Evolutionary conservation across 2,329 filamentous ascomycete genomes (phyloP), one percentile per base, ranked within the genome.

Genomic region (Eutypella sp.): DNA sequence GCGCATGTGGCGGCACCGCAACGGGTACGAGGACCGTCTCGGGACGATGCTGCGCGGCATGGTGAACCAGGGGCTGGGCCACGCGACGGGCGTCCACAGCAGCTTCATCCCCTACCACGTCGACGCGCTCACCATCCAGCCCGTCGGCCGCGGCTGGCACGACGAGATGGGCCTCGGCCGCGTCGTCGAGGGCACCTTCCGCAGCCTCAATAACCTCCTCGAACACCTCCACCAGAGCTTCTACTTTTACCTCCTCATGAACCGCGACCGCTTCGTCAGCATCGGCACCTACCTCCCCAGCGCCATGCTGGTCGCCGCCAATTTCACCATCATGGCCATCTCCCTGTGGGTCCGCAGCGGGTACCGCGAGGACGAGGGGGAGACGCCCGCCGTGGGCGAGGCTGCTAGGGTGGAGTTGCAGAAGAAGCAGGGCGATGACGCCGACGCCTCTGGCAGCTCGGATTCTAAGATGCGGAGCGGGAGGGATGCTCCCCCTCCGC

Each of bases 181-280:
- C 45, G 84, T 91, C 0, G 77, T 97, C 4, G 93, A 99, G 69
- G 90, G 90, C 57, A 79, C 93, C 3, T 95, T 95, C 65, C 79
- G 93, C 58, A 96, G 89, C 64, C 72, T 99, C 67, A 99, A 99
- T 71, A 99, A 99, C 62, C 71, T 99, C 47, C 78, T 99, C 25
- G 93, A 99, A 69, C 91, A 99, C 64, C 76, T 99, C 50, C 93
- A 99, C 64, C 93, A 99, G 70, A 96, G 91, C 65, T 99, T 99
- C 74, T 99, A 99, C 78, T 97, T 99, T 70, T 99, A 99, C 65
- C 74, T 99, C 42, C 76, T 99, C 38, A 90, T 97, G 81, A 85
- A 95, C 55, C 81, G 84, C 24, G 88, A 93, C 58, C 84, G 91
- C 10, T 99, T 99, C 63, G 93, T 97, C 56, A 97, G 91, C 67